Conservation (phyloP, 1,284 basidiomycete genomes). For the Ceratobasidium sp. region DNA sequence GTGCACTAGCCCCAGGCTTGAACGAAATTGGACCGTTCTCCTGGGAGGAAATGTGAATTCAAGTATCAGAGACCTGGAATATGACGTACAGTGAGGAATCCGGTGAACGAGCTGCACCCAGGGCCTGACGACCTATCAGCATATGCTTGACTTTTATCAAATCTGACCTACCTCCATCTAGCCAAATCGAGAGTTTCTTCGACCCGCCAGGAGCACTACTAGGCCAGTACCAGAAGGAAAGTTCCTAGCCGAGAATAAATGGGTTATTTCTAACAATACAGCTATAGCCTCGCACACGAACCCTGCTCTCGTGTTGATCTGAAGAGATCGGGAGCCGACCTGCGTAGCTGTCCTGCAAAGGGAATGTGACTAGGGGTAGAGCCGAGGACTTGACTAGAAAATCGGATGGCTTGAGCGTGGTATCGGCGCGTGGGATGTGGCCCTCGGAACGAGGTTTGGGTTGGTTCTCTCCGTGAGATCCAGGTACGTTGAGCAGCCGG, state of each 20-base stretch:
- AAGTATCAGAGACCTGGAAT: not conserved
- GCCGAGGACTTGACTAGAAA: conserved; percentile 48
- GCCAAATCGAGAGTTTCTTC: conserved; percentile 17
- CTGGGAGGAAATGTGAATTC: conserved; percentile 48
- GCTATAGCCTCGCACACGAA: not conserved
- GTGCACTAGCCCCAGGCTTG: conserved; percentile 53
- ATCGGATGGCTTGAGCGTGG: conserved; percentile 9
- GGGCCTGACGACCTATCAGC: not conserved
- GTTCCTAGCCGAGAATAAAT: conserved; percentile 13
- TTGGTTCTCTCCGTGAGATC: not conserved
- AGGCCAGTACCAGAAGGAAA: conserved; percentile 50
- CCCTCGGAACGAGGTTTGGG: conserved; percentile 4
- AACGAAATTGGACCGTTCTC: conserved; percentile 57
- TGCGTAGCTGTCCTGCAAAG: conserved; percentile 46
- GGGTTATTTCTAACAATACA: not conserved
- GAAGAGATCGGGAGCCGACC: conserved; percentile 46
- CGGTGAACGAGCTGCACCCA: conserved; percentile 20
- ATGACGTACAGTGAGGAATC: conserved; percentile 13
- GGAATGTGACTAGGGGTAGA: conserved; percentile 46
- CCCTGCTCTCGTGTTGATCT: conserved; percentile 38
- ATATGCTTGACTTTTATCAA: too few relatives aligned
- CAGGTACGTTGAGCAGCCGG: not conserved
- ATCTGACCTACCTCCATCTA: conserved; percentile 9
- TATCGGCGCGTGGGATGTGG: not conserved
- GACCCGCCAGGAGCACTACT: conserved; percentile 14